A percentile compares a stretch with the other conserved stretches of the same genome.
Evolutionary conservation across 331 rosid species (phyloP).

Genomic region (Spiraea crenata): DNA sequence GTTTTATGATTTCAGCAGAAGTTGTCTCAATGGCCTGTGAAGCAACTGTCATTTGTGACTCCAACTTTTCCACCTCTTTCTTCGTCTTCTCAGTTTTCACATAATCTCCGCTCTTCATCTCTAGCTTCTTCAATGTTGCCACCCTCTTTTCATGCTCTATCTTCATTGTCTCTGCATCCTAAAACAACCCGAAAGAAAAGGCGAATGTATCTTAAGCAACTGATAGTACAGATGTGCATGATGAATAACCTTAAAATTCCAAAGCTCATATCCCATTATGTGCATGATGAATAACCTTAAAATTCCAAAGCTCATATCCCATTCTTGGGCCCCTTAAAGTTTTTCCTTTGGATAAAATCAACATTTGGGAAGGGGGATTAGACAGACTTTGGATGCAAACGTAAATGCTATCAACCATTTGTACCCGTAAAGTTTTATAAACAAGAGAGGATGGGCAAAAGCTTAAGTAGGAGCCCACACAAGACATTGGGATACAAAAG

Average conservation of each 20-base stretch:
- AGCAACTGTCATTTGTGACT: constrained; percentile 90
- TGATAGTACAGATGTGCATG: background rate
- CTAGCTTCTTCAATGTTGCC: constrained; percentile 63
- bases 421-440: too few species aligned
- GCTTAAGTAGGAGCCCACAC: constrained; percentile 9
- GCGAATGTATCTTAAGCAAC: background rate
- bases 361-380: too few species aligned
- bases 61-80: constrained; percentile 89
- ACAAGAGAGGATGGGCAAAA: background rate
- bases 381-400: too few species aligned
- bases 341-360: too few species aligned
- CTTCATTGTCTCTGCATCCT: constrained; percentile 75
- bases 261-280: background rate
- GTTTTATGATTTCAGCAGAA: constrained; percentile 72
- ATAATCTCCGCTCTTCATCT: constrained; percentile 85
- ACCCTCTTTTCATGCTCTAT: constrained; percentile 77
- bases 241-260: background rate
- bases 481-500: background rate
- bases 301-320: background rate
- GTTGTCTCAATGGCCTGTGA: constrained; percentile 89
- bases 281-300: background rate
- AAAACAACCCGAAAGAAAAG: constrained; percentile 18
- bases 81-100: constrained; percentile 83
- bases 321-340: background rate
- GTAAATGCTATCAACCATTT: too few species aligned